A percentile compares a stretch with the other conserved stretches of the same genome.
phyloP scores from a whole-genome alignment of 2,329 filamentous ascomycete species.

The Aulographum hederae region DNA sequence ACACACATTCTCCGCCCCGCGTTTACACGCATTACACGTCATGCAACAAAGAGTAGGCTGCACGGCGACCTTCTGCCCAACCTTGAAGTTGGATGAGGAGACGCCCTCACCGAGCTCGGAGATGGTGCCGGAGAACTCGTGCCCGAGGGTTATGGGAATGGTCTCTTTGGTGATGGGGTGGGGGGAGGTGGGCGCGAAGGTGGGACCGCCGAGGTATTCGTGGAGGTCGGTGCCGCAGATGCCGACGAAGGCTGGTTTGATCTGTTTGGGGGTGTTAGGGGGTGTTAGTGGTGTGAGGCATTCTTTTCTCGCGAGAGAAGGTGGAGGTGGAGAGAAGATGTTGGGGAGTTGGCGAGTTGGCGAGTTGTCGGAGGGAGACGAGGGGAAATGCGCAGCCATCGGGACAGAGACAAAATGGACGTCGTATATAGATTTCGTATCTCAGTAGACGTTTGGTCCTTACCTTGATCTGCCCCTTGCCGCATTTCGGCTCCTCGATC shows the following conservation, averaged over 20 bases:
- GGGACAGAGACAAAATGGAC: too few relatives aligned
- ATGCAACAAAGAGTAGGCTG: constrained; percentile 14
- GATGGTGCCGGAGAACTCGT: constrained; percentile 15
- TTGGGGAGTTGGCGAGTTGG: constrained; percentile 13
- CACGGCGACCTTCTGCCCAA: constrained; percentile 13
- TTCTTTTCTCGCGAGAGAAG: too few relatives aligned
- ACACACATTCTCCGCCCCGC: constrained; percentile 10
- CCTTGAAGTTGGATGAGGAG: constrained; percentile 7
- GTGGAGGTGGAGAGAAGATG: too few relatives aligned
- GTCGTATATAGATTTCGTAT: too few relatives aligned
- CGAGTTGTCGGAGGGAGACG: too few relatives aligned
- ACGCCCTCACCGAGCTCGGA: constrained; percentile 6
- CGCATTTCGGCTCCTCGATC: constrained; percentile 8
- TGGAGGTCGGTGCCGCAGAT: constrained; percentile 37
- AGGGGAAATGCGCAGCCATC: too few relatives aligned
- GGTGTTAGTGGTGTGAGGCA: too few relatives aligned
- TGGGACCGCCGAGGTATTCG: constrained; percentile 29
- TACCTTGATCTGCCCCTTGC: constrained; percentile 13
- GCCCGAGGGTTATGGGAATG: constrained; percentile 13
- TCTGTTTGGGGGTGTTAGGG: constrained; percentile 8
- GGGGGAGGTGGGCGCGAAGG: constrained; percentile 5
- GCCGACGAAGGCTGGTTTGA: constrained; percentile 29
- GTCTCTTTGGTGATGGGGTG: constrained; percentile 9
- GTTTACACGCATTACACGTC: constrained; percentile 9
- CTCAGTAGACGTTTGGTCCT: too few relatives aligned